Percentiles rank a stretch among this genome's conserved stretches.
These are phyloP conservation scores for Rhizodiscina lignyota DNA, from an alignment of 495 filamentous ascomycete species.

Conservation along the genomic window DNA sequence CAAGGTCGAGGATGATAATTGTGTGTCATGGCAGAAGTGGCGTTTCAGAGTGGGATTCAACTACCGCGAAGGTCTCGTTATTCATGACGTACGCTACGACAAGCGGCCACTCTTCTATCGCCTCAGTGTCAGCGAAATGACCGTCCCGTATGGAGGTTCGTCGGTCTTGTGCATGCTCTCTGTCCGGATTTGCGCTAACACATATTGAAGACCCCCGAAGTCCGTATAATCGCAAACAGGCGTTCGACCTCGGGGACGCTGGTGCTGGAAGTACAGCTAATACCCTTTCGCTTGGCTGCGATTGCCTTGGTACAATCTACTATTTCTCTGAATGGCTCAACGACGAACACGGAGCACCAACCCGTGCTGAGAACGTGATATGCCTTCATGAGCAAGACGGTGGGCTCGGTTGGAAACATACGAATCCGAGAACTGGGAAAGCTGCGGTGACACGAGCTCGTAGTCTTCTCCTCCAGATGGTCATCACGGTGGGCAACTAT, in stretches of 20 bases:
- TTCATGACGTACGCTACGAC: slow-evolving; percentile 42
- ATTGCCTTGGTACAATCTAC: slow-evolving; percentile 19
- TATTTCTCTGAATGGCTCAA: slow-evolving; percentile 12
- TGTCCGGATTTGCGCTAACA: too few relatives aligned
- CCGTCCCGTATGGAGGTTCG: slow-evolving; percentile 45
- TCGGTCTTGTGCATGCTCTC: too few relatives aligned
- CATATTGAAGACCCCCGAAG: slow-evolving; percentile 16
- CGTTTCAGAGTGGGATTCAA: slow-evolving; percentile 21
- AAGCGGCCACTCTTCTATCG: slow-evolving; percentile 52
- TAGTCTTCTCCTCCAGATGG: slow-evolving; percentile 19
- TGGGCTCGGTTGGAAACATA: slow-evolving; percentile 21
- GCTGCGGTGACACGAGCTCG: slow-evolving; percentile 15
- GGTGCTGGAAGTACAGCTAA: slow-evolving; percentile 18
- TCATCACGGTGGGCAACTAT: slow-evolving; percentile 22
- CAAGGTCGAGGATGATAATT: slow-evolving; percentile 10
- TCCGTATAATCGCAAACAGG: slow-evolving; percentile 20
- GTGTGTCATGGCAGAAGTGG: slow-evolving; percentile 24
- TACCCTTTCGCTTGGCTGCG: slow-evolving; percentile 19
- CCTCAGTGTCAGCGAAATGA: slow-evolving; percentile 59
- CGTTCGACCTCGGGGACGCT: slow-evolving; percentile 21
- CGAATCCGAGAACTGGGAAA: slow-evolving; percentile 14
- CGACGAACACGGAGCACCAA: slow-evolving; percentile 8
- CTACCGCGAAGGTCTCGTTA: slow-evolving; percentile 19
- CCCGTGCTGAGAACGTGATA: slow-evolving; percentile 15
- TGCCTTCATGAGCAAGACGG: slow-evolving; percentile 19